Percentiles rank a stretch among this genome's conserved stretches.
These are phyloP conservation scores for Barnettozyma hawaiiensis DNA, from an alignment of 1,139 yeast genomes.

Conservation along the genomic window DNA sequence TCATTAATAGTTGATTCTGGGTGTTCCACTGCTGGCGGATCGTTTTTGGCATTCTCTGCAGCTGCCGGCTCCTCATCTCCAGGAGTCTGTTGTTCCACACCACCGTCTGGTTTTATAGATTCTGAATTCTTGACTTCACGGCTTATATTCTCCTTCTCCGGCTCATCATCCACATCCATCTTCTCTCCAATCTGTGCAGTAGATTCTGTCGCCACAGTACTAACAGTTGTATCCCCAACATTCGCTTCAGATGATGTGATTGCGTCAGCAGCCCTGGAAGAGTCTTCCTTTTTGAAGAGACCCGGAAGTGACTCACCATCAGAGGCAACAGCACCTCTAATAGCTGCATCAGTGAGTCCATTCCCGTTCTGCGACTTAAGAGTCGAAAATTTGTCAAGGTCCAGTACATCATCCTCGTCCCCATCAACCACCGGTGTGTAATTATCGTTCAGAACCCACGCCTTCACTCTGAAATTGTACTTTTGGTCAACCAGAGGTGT, in stretches of 20 bases:
- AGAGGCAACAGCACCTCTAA: conserved; percentile 58
- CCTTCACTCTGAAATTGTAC: conserved; percentile 35
- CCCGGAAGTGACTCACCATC: conserved; percentile 47
- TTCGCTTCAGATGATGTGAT: background rate
- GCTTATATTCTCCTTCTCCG: background rate
- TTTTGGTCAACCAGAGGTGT: conserved; percentile 23
- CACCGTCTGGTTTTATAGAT: background rate
- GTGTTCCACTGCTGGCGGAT: background rate
- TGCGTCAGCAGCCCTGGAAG: background rate
- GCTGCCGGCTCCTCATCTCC: background rate
- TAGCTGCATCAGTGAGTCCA: conserved; percentile 49
- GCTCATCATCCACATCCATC: background rate
- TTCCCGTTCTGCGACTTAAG: conserved; percentile 16
- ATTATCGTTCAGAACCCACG: conserved; percentile 37
- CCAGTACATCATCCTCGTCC: conserved; percentile 35
- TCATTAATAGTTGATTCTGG: background rate
- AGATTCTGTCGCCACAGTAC: background rate
- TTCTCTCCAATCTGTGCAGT: background rate
- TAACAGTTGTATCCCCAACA: background rate
- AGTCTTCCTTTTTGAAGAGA: conserved; percentile 28
- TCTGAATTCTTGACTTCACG: background rate
- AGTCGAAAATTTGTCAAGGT: conserved; percentile 26
- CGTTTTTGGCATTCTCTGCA: background rate
- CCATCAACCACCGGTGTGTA: conserved; percentile 31
- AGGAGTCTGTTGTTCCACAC: background rate